phyloP scores from a whole-genome alignment of 352 stramenopile genomes.

The Globisporangium heterothallicum region DNA sequence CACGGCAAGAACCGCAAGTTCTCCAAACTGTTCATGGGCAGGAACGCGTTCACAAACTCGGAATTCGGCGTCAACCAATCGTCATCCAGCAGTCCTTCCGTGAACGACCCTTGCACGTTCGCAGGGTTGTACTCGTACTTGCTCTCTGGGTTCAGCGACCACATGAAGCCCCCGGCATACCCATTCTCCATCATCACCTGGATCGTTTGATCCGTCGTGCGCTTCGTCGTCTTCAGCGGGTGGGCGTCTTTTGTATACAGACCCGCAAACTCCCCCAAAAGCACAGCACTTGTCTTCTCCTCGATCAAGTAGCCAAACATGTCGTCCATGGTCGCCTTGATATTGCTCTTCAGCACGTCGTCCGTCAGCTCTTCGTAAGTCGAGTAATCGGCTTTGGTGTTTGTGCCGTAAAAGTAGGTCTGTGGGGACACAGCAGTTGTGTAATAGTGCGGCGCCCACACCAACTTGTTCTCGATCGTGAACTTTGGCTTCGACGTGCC shows the following conservation, averaged over 20 bases:
- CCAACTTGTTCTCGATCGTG: conserved; percentile 63
- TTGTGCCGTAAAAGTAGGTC: conserved; percentile 67
- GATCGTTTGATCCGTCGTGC: conserved; percentile 68
- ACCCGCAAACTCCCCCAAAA: conserved; percentile 71
- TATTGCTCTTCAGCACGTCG: conserved; percentile 31
- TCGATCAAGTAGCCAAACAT: conserved; percentile 76
- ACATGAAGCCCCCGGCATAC: conserved; percentile 78
- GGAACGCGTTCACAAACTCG: conserved; percentile 62
- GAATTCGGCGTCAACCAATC: conserved; percentile 76
- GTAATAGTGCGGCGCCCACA: conserved; percentile 82
- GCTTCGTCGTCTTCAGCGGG: conserved; percentile 63
- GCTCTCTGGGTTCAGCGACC: conserved; percentile 77
- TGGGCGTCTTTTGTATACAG: conserved; percentile 67
- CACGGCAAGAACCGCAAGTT: conserved; percentile 63
- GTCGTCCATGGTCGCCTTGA: conserved; percentile 60
- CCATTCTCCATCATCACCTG: conserved; percentile 53
- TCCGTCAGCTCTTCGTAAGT: conserved; percentile 60
- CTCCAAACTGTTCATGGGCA: conserved; percentile 56
- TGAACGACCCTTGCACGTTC: conserved; percentile 47
- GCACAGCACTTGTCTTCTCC: conserved; percentile 39
- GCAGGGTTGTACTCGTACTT: conserved; percentile 74
- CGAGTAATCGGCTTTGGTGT: conserved; percentile 39
- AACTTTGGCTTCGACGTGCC: conserved; percentile 39
- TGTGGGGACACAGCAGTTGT: conserved; percentile 70
- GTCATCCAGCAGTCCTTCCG: conserved; percentile 64